Percentiles rank a stretch among this genome's conserved stretches.
These are phyloP conservation scores for Pseudogymnoascus sp. DNA, from an alignment of 2,329 filamentous ascomycete genomes.

Conservation along the genomic window DNA sequence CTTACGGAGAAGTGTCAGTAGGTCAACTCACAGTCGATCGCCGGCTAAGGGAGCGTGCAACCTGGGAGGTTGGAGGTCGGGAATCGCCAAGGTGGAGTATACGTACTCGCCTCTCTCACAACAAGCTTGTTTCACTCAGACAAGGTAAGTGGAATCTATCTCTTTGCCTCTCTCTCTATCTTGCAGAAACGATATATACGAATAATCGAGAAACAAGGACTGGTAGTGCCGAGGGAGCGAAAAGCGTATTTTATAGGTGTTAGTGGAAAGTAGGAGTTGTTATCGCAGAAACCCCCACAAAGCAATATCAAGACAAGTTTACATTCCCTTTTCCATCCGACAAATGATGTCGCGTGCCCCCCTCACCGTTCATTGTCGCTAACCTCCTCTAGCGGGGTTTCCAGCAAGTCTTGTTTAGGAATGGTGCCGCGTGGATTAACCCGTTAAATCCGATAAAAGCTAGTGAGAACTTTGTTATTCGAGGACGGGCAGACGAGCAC, in stretches of 20 bases:
- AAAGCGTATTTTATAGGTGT: neutral
- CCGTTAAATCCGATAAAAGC: neutral
- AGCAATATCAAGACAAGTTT: constrained; percentile 6
- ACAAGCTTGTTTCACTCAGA: neutral
- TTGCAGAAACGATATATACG: neutral
- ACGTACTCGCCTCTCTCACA: constrained; percentile 5
- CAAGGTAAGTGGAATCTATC: neutral
- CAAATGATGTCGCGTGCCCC: constrained; percentile 8
- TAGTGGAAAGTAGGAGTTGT: neutral
- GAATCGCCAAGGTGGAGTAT: neutral
- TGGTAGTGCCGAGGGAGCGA: neutral
- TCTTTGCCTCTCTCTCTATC: neutral
- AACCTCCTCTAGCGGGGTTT: neutral
- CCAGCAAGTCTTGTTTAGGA: neutral
- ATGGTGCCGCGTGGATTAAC: neutral
- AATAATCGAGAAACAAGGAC: neutral
- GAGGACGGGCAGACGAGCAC: neutral
- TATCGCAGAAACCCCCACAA: constrained; percentile 2
- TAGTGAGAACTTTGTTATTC: constrained; percentile 6
- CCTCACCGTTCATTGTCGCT: constrained; percentile 6
- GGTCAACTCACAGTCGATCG: neutral
- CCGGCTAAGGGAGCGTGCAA: neutral
- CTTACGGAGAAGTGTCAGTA: constrained; percentile 4
- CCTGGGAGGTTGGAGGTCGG: constrained; percentile 4
- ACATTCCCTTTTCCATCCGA: constrained; percentile 1